phyloP scores from a whole-genome alignment of 2,329 filamentous ascomycete species.

The Aspergillus oerlinghausenensis region DNA sequence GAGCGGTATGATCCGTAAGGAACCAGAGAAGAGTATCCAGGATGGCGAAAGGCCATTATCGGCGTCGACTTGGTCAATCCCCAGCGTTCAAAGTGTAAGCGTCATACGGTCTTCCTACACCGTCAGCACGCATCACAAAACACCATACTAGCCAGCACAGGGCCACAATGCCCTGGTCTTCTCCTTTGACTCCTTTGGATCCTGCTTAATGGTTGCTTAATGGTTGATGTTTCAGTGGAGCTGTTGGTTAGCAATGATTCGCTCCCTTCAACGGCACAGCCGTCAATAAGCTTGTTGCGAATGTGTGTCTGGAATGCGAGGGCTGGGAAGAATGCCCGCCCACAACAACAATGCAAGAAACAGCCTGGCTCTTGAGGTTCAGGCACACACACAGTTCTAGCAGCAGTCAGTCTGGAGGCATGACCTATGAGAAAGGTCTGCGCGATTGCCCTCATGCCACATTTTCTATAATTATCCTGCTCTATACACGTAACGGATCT shows the following conservation, averaged over 20 bases:
- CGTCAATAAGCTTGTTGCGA: slow-evolving; percentile 17
- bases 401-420: slow-evolving; percentile 1
- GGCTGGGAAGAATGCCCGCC: slow-evolving; percentile 31
- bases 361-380: slow-evolving; percentile 20
- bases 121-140: slow-evolving; percentile 8
- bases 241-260: slow-evolving; percentile 10
- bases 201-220: slow-evolving; percentile 12
- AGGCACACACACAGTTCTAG: neutral
- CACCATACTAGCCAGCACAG: slow-evolving; percentile 6
- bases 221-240: slow-evolving; percentile 8
- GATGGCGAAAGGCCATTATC: slow-evolving; percentile 1
- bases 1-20: slow-evolving; percentile 6
- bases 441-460: neutral
- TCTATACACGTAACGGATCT: neutral
- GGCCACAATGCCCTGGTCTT: slow-evolving; percentile 5
- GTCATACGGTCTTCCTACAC: slow-evolving; percentile 27
- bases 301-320: slow-evolving; percentile 24
- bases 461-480: slow-evolving; percentile 17
- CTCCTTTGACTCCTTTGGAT: slow-evolving; percentile 2
- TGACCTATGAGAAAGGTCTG: slow-evolving; percentile 1
- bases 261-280: slow-evolving; percentile 12
- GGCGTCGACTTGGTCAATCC: slow-evolving; percentile 1
- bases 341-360: slow-evolving; percentile 28
- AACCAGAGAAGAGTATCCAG: neutral
- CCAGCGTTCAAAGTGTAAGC: slow-evolving; percentile 26